Percentiles rank a stretch among this genome's conserved stretches.
Evolutionary conservation across 768 basidiomycete species (phyloP).

Genomic region (Pleurotus ostreatus): DNA sequence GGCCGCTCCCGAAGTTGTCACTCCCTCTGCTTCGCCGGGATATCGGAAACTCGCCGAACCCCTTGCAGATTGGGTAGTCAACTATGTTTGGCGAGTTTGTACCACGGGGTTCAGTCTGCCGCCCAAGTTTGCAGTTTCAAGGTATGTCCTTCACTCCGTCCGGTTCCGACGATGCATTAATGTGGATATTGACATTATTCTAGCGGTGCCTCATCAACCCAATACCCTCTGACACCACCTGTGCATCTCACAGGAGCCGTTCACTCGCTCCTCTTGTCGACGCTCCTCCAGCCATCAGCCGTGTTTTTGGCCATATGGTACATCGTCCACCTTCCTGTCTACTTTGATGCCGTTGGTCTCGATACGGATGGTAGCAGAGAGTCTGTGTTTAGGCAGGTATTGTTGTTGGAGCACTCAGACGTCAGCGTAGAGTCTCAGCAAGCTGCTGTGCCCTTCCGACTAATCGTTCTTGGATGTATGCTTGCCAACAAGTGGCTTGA

Average conservation of each 20-base stretch:
- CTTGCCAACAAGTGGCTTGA: slow-evolving; percentile 87
- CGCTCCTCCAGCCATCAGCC: slow-evolving; percentile 77
- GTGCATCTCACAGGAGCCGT: slow-evolving; percentile 54
- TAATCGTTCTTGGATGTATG: slow-evolving; percentile 80
- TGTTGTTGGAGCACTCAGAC: slow-evolving; percentile 49
- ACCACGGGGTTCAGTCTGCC: slow-evolving; percentile 67
- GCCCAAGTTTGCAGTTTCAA: slow-evolving; percentile 43
- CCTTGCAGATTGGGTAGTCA: slow-evolving; percentile 74
- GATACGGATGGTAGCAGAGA: slow-evolving; percentile 55
- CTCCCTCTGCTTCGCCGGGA: slow-evolving; percentile 45
- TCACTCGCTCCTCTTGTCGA: slow-evolving; percentile 73
- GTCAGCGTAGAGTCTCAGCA: slow-evolving; percentile 48
- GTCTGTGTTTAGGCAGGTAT: slow-evolving; percentile 55
- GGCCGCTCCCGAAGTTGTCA: slow-evolving; percentile 24
- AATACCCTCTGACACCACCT: slow-evolving; percentile 46
- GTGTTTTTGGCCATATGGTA: slow-evolving; percentile 80
- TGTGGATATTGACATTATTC: slow-evolving; percentile 3
- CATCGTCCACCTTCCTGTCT: slow-evolving; percentile 72
- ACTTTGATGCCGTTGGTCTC: slow-evolving; percentile 49
- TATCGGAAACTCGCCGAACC: slow-evolving; percentile 78
- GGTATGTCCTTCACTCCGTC: slow-evolving; percentile 39
- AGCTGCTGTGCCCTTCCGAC: slow-evolving; percentile 62
- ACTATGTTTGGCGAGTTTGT: slow-evolving; percentile 80
- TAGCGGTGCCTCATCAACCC: slow-evolving; percentile 27
- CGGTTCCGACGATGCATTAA: slow-evolving; percentile 4